Evolutionary conservation across 345 rosid genomes (phyloP).

Genomic region (Euclidium syriacum): DNA sequence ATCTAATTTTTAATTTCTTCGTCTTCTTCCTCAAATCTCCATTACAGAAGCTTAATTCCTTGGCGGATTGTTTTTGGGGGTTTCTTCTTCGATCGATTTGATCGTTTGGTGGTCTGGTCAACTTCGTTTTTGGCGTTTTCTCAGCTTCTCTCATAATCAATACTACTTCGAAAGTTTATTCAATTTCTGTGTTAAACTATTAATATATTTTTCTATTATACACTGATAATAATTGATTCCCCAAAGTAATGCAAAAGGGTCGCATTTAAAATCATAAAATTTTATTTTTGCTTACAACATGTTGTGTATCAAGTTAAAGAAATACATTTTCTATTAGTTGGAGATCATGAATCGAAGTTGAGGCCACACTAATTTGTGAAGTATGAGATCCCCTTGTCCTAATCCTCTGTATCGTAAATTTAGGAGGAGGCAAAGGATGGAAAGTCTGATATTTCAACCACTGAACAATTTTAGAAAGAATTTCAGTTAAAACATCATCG

Average conservation of each 20-base stretch:
- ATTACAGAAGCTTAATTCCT: conserved; percentile 16
- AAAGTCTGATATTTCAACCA: too few species aligned
- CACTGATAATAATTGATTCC: conserved; percentile 2
- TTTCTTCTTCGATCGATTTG: conserved; percentile 29
- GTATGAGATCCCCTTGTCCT: too few species aligned
- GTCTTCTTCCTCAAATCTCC: conserved; percentile 25
- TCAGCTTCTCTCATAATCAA: conserved; percentile 13
- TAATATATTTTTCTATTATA: neutral
- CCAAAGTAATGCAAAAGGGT: conserved; percentile 12
- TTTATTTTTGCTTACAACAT: neutral
- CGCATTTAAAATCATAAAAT: neutral
- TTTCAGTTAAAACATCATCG: too few species aligned
- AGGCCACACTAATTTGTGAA: too few species aligned
- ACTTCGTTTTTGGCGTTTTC: conserved; percentile 34
- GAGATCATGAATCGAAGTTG: too few species aligned
- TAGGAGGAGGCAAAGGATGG: too few species aligned
- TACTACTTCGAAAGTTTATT: neutral
- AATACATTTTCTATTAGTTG: too few species aligned
- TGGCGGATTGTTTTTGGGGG: neutral
- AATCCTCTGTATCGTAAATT: too few species aligned
- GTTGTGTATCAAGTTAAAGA: neutral
- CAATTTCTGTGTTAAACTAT: neutral
- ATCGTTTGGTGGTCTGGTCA: conserved; percentile 30
- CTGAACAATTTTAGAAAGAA: too few species aligned
- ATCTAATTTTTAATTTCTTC: neutral